Evolutionary conservation across 768 basidiomycete genomes (phyloP), one percentile per base, ranked within the genome.

Genomic region (Fibroporia radiculosa): DNA sequence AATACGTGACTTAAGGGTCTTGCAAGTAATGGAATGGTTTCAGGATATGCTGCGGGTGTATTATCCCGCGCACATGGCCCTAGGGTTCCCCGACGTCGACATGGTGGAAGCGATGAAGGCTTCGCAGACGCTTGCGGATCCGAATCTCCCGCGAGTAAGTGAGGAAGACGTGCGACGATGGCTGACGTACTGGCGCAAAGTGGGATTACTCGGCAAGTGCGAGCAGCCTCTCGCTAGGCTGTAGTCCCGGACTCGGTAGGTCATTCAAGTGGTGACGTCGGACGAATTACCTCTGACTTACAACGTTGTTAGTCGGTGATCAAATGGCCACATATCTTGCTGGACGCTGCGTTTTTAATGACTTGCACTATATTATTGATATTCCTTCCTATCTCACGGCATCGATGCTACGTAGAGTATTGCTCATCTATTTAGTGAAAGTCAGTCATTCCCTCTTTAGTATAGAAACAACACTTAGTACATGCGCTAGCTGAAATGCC

Each of bases 41-140:
- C 41, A 19, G 6, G 7, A 4, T 3, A 3, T 42, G 28, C 3
- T 10, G 5, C 10, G 6, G 26, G 22, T 19, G 34, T 12, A 10
- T n/a, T 16, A 16, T 12, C 3, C 28, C 19, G 23, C 39, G 24
- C 16, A 23, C 27, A 18, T 8, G 16, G 41, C 41, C 18, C 16
- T 42, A 29, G 23, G 23, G 12, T 42, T 8, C 12, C 41, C 41
- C 6, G 41, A 16, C n/a, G 19, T 18, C 28, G 41, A 42, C 16
- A 29, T 27, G 6, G 6, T 22, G 28, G 16, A 16, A 12, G 41
- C 26, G 5, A 23, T 31, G 12, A 16, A 27, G 26, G 41, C 41
- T 5, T 42, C 41, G 10, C 27, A 18, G 27, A 42, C 41, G 25
- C 41, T 42, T 27, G 6, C n/a, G 16, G 41, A 42, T 22, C 41